Conservation (phyloP, 345 rosid species). For the Hirschfeldia incana region DNA sequence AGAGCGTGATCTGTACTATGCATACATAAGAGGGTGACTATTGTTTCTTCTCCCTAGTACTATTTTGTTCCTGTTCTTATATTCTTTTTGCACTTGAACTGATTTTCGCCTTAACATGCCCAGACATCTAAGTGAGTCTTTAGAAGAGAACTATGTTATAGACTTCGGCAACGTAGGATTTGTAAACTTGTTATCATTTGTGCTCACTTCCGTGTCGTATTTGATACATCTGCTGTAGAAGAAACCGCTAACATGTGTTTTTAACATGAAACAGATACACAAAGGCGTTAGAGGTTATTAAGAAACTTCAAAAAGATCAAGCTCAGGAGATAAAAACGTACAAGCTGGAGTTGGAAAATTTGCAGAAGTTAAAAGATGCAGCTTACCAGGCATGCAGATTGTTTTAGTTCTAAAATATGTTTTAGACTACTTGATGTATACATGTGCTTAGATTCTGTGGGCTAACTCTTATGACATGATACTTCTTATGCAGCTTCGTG, state of each 20-base stretch:
- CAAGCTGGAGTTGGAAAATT: constrained; percentile 88
- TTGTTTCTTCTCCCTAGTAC: neutral
- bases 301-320: constrained; percentile 97
- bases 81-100: neutral
- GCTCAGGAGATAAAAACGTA: constrained; percentile 87
- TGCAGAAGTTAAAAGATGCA: constrained; percentile 91
- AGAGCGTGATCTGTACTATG: neutral
- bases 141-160: constrained; percentile 1
- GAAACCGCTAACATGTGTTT: constrained; percentile 10
- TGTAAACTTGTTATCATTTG: constrained; percentile 11
- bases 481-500: constrained; percentile 68
- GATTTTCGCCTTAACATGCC: constrained; percentile 8
- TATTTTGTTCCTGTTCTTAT: neutral
- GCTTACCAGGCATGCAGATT: constrained; percentile 66
- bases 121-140: constrained; percentile 5
- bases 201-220: constrained; percentile 10
- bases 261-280: constrained; percentile 66
- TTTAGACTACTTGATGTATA: constrained; percentile 13
- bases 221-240: constrained; percentile 18
- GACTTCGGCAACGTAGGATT: constrained; percentile 16
- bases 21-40: neutral
- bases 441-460: constrained; percentile 24
- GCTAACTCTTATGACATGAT: constrained; percentile 21
- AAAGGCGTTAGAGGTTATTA: constrained; percentile 93
- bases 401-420: constrained; percentile 24